Percentiles rank a stretch among this genome's conserved stretches.
These are phyloP conservation scores for Phytophthora cactorum DNA, from an alignment of 352 stramenopile species.

Conservation along the genomic window DNA sequence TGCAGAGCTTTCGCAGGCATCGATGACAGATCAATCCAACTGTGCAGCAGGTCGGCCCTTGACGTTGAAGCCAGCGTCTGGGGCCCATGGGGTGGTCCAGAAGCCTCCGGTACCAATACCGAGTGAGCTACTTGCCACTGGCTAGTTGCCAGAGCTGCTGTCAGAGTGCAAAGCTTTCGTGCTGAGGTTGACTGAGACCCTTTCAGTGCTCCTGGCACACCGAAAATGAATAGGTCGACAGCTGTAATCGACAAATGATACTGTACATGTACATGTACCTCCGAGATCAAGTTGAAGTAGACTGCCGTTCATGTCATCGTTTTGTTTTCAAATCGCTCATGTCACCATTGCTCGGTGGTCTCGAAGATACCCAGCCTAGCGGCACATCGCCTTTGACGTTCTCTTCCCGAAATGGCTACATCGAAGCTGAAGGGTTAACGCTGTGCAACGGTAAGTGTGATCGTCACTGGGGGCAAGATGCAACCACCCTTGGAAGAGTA, in stretches of 20 bases:
- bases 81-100: not conserved
- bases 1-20: not conserved
- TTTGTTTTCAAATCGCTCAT: constrained; percentile 19
- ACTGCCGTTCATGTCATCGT: constrained; percentile 7
- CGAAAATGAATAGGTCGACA: constrained; percentile 10
- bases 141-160: too few species aligned
- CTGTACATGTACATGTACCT: not conserved
- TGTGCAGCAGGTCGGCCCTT: constrained; percentile 2
- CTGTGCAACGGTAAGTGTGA: not conserved
- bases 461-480: not conserved
- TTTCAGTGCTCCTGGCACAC: not conserved
- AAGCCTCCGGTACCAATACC: too few species aligned
- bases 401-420: not conserved
- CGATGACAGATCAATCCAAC: constrained; percentile 14
- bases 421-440: constrained; percentile 5
- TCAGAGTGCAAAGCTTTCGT: too few species aligned
- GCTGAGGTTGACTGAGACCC: too few species aligned
- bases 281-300: constrained; percentile 12
- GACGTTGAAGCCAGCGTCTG: not conserved
- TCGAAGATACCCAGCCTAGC: not conserved
- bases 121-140: too few species aligned
- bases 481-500: not conserved
- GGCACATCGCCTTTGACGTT: not conserved
- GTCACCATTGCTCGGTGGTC: constrained; percentile 12
- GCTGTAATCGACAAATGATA: not conserved